phyloP scores from a whole-genome alignment of 805 yeast species.

The Candida manassasensis region DNA sequence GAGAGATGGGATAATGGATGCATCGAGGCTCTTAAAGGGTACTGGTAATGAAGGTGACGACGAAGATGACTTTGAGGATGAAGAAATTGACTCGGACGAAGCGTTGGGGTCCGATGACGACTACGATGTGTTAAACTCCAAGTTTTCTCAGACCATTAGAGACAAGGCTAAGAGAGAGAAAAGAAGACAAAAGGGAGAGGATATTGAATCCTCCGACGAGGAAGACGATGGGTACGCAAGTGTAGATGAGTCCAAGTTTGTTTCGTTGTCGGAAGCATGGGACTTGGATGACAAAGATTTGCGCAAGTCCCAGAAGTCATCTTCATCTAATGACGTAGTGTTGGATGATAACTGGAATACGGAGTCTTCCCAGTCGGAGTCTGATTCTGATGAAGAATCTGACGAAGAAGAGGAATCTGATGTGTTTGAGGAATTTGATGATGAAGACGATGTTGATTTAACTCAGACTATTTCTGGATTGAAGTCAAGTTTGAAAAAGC shows the following conservation, averaged over 20 bases:
- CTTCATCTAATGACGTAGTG: slow-evolving; percentile 19
- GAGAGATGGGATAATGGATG: slow-evolving; percentile 38
- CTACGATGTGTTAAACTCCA: slow-evolving; percentile 56
- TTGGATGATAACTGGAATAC: slow-evolving; percentile 29
- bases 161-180: slow-evolving; percentile 43
- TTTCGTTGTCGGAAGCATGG: slow-evolving; percentile 85
- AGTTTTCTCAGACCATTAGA: slow-evolving; percentile 64
- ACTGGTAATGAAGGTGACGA: slow-evolving; percentile 22
- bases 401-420: slow-evolving; percentile 23
- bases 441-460: slow-evolving; percentile 51
- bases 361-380: slow-evolving; percentile 17
- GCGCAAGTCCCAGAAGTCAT: slow-evolving; percentile 15
- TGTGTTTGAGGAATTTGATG: slow-evolving; percentile 29
- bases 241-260: slow-evolving; percentile 69
- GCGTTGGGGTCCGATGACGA: slow-evolving; percentile 83
- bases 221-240: slow-evolving; percentile 64
- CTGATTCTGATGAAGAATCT: slow-evolving; percentile 21
- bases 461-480: slow-evolving; percentile 41
- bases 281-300: slow-evolving; percentile 64
- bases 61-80: slow-evolving; percentile 44
- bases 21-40: slow-evolving; percentile 28
- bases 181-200: slow-evolving; percentile 25
- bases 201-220: slow-evolving; percentile 31
- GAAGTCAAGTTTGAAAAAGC: slow-evolving; percentile 31
- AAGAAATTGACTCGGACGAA: slow-evolving; percentile 79